Conservation (phyloP, 352 stramenopile genomes). For the Phytopythium ostracodes region DNA sequence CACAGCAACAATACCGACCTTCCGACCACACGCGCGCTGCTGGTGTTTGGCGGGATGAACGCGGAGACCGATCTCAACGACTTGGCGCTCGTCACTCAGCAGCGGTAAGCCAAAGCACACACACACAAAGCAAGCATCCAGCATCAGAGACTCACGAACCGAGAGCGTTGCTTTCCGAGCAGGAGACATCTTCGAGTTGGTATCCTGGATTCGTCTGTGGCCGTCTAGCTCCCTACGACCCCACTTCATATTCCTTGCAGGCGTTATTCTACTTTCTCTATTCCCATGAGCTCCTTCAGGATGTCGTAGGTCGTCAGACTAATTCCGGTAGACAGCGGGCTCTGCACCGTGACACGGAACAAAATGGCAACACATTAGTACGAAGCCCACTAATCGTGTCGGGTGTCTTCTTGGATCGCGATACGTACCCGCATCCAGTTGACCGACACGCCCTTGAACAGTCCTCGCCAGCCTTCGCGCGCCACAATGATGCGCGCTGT, state of each 20-base stretch:
- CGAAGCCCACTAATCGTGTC: neutral
- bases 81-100: conserved; percentile 18
- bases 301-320: conserved; percentile 86
- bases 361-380: neutral
- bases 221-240: too few relatives aligned
- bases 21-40: conserved; percentile 11
- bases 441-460: conserved; percentile 86
- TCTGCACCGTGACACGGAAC: conserved; percentile 29
- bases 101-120: neutral
- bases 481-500: conserved; percentile 68
- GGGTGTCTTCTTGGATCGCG: neutral
- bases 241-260: neutral
- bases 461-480: conserved; percentile 73
- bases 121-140: neutral
- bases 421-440: conserved; percentile 84
- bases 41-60: conserved; percentile 63
- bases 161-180: neutral
- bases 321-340: conserved; percentile 80
- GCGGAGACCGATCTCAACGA: conserved; percentile 41
- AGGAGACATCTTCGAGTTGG: neutral
- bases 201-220: neutral
- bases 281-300: conserved; percentile 78
- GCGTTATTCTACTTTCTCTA: conserved; percentile 70
- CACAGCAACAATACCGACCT: neutral
- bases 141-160: neutral